Evolutionary conservation across 1,284 basidiomycete genomes (phyloP), one percentile per base, ranked within the genome.

Genomic region (Boletus sp.): DNA sequence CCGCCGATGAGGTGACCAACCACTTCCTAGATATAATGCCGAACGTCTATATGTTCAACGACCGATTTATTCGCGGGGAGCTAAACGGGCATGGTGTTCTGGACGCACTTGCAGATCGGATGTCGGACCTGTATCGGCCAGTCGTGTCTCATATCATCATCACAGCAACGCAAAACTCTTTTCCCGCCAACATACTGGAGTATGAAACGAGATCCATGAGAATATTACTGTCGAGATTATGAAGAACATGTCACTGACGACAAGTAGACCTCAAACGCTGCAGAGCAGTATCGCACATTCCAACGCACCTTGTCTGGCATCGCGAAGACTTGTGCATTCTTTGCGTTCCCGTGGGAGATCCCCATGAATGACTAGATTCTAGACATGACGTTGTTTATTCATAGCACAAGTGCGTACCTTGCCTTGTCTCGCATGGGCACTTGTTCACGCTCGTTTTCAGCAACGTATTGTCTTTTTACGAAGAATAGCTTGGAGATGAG

Each of bases 401-500:
- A 67, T 27, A 52, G 62, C 17, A 51, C 51, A 72, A 72, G 71
- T 71, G 23, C 27, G 66, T 61, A 27, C 8, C 5, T 27, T 8
- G 14, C 20, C n/a, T 4, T 17, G 12, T 39, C 20, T 34, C 20
- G 5, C 2, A 13, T 29, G 0, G 16, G n/a, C 20, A 4, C 12
- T 3, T 33, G 39, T 5, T 46, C 3, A 53, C 5, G n/a, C 17
- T n/a, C 8, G 2, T 5, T 3, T 37, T 27, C 23, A 73, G 71
- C 32, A 68, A 75, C 35, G n/a, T n/a, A n/a, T n/a, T n/a, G n/a
- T n/a, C n/a, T n/a, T n/a, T n/a, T n/a, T n/a, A n/a, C 54, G 72
- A 74, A 49, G 72, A 71, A 56, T 71, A 72, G 43, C 37, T 60
- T 2, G 59, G 37, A 0, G 61, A 61, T 0, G 71, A 74, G 48